Percentiles rank a stretch among this genome's conserved stretches.
These are phyloP conservation scores for Boletus sp. DNA, from an alignment of 768 basidiomycete genomes.

Conservation along the genomic window DNA sequence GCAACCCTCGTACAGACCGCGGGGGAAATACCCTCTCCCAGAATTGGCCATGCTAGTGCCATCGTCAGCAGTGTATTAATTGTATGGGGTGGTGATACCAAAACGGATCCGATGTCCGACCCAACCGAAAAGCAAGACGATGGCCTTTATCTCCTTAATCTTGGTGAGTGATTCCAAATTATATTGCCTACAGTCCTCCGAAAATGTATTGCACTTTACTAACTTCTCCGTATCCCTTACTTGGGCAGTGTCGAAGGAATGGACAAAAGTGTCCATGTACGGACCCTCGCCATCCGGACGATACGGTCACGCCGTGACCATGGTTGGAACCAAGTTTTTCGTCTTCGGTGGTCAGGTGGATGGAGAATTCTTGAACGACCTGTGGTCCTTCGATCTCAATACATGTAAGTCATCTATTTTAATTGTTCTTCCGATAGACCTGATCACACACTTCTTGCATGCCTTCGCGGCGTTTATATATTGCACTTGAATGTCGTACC, in stretches of 20 bases:
- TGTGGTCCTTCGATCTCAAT: conserved; percentile 96
- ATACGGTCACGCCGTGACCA: conserved; percentile 94
- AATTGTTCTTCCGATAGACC: background rate
- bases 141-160: conserved; percentile 88
- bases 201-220: background rate
- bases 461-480: background rate
- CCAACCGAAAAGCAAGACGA: conserved; percentile 83
- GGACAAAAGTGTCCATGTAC: conserved; percentile 82
- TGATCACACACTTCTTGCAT: background rate
- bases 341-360: conserved; percentile 97
- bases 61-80: conserved; percentile 94
- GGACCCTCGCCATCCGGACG: conserved; percentile 81
- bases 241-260: conserved; percentile 80
- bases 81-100: conserved; percentile 98
- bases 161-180: conserved; percentile 56
- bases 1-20: conserved; percentile 81
- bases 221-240: background rate
- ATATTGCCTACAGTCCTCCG: background rate
- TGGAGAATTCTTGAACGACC: conserved; percentile 89
- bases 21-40: conserved; percentile 82
- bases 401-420: conserved; percentile 57
- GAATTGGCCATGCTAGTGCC: conserved; percentile 97
- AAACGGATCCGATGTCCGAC: conserved; percentile 61
- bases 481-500: background rate
- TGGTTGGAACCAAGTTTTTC: conserved; percentile 89